Evolutionary conservation across 768 basidiomycete genomes (phyloP).

Genomic region (Kondoa malvinella): DNA sequence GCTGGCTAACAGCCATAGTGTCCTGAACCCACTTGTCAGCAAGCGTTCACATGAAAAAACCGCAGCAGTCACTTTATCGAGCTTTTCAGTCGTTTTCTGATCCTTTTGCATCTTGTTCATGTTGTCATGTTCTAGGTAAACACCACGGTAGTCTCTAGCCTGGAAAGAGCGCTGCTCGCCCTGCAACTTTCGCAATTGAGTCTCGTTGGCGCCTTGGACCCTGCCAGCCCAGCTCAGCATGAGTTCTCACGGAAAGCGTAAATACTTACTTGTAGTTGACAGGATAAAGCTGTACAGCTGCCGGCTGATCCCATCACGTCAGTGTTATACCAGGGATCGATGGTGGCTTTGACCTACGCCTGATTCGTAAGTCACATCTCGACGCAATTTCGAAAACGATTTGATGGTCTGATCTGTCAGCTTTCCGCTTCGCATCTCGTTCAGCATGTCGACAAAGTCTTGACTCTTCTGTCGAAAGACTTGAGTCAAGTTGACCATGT

Average conservation of each 20-base stretch:
- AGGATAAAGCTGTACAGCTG: neutral
- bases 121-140: conserved; percentile 36
- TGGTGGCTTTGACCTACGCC: conserved; percentile 35
- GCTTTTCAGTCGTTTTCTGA: neutral
- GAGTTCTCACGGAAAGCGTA: conserved; percentile 73
- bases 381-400: conserved; percentile 52
- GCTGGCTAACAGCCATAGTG: conserved; percentile 63
- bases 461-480: conserved; percentile 90
- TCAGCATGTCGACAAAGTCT: conserved; percentile 88
- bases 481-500: conserved; percentile 80
- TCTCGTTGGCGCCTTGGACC: conserved; percentile 65
- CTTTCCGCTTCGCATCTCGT: conserved; percentile 91
- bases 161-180: conserved; percentile 42
- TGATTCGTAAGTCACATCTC: conserved; percentile 57
- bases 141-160: conserved; percentile 44
- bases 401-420: conserved; percentile 48
- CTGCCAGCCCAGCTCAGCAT: neutral
- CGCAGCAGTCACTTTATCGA: no score
- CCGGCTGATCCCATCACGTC: no score
- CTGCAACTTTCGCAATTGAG: conserved; percentile 47
- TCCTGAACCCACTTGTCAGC: conserved; percentile 66
- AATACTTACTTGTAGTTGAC: conserved; percentile 29
- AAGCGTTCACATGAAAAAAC: no score
- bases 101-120: neutral
- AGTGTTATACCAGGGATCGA: neutral